Percentiles rank a stretch among this genome's conserved stretches.
These are phyloP conservation scores for Aspergillus sp. DNA, from an alignment of 2,329 filamentous ascomycete species.

Conservation along the genomic window DNA sequence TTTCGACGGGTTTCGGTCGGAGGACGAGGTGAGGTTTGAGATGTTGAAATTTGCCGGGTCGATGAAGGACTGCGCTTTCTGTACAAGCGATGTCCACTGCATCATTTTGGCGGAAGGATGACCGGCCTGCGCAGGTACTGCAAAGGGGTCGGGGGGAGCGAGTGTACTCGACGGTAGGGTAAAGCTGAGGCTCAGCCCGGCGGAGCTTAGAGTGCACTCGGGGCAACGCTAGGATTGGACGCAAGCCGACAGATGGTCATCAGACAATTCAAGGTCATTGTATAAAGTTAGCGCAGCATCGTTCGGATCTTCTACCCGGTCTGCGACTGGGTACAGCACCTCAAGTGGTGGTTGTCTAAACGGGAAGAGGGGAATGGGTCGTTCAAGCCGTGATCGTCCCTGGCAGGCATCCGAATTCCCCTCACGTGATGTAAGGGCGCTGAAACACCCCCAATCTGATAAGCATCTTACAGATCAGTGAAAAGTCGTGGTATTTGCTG, in stretches of 20 bases:
- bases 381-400: conserved; percentile 9
- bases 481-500: background rate
- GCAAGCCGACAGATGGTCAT: conserved; percentile 22
- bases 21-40: conserved; percentile 67
- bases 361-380: conserved; percentile 14
- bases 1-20: conserved; percentile 83
- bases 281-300: conserved; percentile 25
- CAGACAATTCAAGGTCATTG: conserved; percentile 27
- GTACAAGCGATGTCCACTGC: conserved; percentile 76
- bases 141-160: background rate
- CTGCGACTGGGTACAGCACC: conserved; percentile 15
- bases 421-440: conserved; percentile 15
- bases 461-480: background rate
- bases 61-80: conserved; percentile 93
- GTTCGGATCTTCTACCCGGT: conserved; percentile 15
- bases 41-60: conserved; percentile 81
- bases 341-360: conserved; percentile 1
- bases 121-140: background rate
- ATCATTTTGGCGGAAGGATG: conserved; percentile 49
- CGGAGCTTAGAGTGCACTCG: conserved; percentile 20
- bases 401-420: conserved; percentile 13
- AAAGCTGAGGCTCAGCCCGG: conserved; percentile 14
- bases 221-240: conserved; percentile 21
- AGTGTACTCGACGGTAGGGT: background rate
- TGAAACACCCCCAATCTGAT: conserved; percentile 2